Base-by-base conservation (phyloP, 352 stramenopile species). In the Lagenidium giganteum region DNA sequence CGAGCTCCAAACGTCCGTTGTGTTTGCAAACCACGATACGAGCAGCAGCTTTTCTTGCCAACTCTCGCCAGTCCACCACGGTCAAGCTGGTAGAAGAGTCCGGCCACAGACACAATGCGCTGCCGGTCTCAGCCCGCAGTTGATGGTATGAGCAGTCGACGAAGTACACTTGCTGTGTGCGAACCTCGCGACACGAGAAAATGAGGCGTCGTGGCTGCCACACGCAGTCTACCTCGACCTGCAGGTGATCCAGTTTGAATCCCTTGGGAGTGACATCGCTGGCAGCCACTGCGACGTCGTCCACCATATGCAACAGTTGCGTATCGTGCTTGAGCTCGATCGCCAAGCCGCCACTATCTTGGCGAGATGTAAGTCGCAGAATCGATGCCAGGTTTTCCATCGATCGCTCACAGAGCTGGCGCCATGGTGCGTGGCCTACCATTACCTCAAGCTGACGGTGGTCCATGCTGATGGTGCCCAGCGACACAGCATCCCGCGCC, bases 131-230 rank as follows among this genome's bases (percentile, higher is more conserved):
- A n/a, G n/a, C 12, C 11, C 55, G 29, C 3, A 87, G 18, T 18
- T 72, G 42, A 17, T 70, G 26, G 18, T 57, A 66, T 3, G 69
- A 74, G 17, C 54, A 80, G 34, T 83, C 70, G 5, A 68, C 47
- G 18, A 58, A 69, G 24, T 81, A 83, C 18, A 44, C 51, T 2
- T 61, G 64, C 9, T 61, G 69, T 5, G 69, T 64, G 20, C 83
- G 61, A 2, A 70, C 36, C 30, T 87, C 67, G 21, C 57, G 54
- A 21, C 56, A 82, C 2, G 70, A 83, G 35, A 83, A 83, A 30
- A 76, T 54, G 2, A 87, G 48, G 3, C 69, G 57, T 2, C 53
- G 51, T 17, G 75, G 67, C 7, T 60, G 51, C 12, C 56, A 34
- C 18, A 71, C 44, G 25, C 67, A 28, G 26, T 87, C 67, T 1